Conservation (phyloP, 2,329 filamentous ascomycete genomes). For the Calonectria hongkongensis region DNA sequence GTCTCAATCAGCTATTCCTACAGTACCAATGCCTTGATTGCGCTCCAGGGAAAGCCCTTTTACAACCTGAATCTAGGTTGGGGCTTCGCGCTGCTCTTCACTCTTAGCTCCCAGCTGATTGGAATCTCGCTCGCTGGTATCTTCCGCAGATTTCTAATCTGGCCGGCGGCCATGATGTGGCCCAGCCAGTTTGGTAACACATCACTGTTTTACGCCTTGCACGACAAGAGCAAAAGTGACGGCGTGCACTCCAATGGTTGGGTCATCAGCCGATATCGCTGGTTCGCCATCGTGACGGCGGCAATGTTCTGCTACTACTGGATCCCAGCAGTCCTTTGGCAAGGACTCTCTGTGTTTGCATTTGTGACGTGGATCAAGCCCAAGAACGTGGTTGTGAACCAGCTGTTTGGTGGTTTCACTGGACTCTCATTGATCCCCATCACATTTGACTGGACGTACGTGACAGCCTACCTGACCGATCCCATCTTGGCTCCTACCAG, state of each 20-base stretch:
- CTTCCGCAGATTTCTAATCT: slow-evolving; percentile 73
- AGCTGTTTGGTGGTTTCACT: slow-evolving; percentile 73
- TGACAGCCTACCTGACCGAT: slow-evolving; percentile 64
- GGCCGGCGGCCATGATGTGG: slow-evolving; percentile 78
- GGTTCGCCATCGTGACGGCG: slow-evolving; percentile 65
- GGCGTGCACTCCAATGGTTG: slow-evolving; percentile 65
- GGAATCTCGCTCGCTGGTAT: slow-evolving; percentile 77
- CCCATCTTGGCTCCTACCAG: slow-evolving; percentile 64
- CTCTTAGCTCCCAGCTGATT: slow-evolving; percentile 75
- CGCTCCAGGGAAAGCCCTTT: slow-evolving; percentile 64
- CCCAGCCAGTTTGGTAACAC: slow-evolving; percentile 70
- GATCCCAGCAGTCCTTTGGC: slow-evolving; percentile 70
- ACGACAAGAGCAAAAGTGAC: slow-evolving; percentile 64
- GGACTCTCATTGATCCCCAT: slow-evolving; percentile 73
- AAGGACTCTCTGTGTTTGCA: slow-evolving; percentile 71
- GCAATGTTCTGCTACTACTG: slow-evolving; percentile 72
- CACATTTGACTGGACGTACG: slow-evolving; percentile 68
- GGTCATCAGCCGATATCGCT: slow-evolving; percentile 66
- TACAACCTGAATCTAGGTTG: slow-evolving; percentile 70
- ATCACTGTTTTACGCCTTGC: slow-evolving; percentile 67
- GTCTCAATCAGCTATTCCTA: slow-evolving; percentile 68
- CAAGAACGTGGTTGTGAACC: slow-evolving; percentile 71
- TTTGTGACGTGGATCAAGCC: slow-evolving; percentile 74
- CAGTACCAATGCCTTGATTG: slow-evolving; percentile 65
- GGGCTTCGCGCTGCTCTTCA: slow-evolving; percentile 74